phyloP scores from a whole-genome alignment of 495 filamentous ascomycete species.

The Staphylotrichum longicolle region DNA sequence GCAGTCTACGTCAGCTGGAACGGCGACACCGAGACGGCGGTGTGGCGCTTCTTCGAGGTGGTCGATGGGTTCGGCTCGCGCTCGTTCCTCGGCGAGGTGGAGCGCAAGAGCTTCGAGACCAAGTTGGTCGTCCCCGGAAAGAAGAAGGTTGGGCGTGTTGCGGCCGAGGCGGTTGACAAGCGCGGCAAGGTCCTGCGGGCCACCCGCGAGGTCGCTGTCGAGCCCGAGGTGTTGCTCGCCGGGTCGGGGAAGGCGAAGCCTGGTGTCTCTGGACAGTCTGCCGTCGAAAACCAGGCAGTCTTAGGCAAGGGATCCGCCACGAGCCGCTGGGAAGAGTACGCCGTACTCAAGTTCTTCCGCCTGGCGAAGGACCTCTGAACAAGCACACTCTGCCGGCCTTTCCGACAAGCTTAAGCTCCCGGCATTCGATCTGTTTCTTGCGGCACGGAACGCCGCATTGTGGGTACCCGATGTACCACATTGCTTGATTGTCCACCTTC shows the following conservation, averaged over 20 bases:
- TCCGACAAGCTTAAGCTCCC: no score
- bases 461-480: no score
- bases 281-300: neutral
- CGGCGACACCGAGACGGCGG: conserved; percentile 38
- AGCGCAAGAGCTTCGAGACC: conserved; percentile 38
- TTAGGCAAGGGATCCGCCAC: neutral
- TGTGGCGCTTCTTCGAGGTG: conserved; percentile 36
- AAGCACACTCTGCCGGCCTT: no score
- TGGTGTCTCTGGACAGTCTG: neutral
- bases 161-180: conserved; percentile 33
- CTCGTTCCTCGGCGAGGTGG: conserved; percentile 31
- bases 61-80: conserved; percentile 28
- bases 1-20: conserved; percentile 43
- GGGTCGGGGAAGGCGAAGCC: neutral
- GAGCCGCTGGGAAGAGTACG: conserved; percentile 21
- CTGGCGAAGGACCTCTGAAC: conserved; percentile 19
- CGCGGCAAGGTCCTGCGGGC: conserved; percentile 28
- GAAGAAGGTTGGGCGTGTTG: conserved; percentile 21
- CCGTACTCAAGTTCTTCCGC: conserved; percentile 16
- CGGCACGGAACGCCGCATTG: no score
- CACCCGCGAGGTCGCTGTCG: conserved; percentile 26
- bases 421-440: no score
- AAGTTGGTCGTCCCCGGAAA: conserved; percentile 22
- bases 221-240: conserved; percentile 30
- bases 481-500: no score